Evolutionary conservation across 2,329 filamentous ascomycete species (phyloP).

Genomic region (Epichloe gansuensis): DNA sequence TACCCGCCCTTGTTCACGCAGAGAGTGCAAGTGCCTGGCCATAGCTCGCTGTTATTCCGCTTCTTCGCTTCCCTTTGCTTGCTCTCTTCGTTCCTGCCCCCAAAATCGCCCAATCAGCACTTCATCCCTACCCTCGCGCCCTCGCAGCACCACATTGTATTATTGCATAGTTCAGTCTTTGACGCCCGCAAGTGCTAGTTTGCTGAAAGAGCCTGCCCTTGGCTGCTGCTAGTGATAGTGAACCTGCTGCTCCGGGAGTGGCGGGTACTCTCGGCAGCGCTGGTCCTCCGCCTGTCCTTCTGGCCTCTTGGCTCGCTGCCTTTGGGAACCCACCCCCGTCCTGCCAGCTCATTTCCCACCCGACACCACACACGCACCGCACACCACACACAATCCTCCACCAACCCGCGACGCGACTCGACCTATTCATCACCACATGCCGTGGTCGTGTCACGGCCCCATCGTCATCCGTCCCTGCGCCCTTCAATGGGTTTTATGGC

Average conservation of each 20-base stretch:
- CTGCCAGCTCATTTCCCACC: conserved; percentile 19
- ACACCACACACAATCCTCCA: conserved; percentile 20
- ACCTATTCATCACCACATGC: conserved; percentile 24
- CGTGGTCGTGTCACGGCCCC: conserved; percentile 34
- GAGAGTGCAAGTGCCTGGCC: neutral
- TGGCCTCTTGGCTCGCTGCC: neutral
- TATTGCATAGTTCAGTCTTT: neutral
- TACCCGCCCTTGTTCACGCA: neutral
- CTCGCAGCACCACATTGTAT: neutral
- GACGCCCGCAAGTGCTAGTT: neutral
- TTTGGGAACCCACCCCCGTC: conserved; percentile 3
- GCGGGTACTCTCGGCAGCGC: neutral
- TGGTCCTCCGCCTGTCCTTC: conserved; percentile 1
- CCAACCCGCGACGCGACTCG: conserved; percentile 31
- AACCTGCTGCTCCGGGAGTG: neutral
- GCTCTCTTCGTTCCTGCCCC: neutral
- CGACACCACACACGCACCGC: conserved; percentile 14
- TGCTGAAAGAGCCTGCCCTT: neutral
- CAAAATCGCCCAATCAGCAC: conserved; percentile 4
- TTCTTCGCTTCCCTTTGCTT: neutral
- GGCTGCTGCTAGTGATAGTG: neutral
- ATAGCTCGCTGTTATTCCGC: neutral
- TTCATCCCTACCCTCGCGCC: neutral
- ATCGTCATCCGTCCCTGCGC: conserved; percentile 29
- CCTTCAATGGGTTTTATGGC: conserved; percentile 29